A percentile compares a stretch with the other conserved stretches of the same genome.
Conservation (phyloP, 2,329 filamentous ascomycete species). For the Sordariomycetes sp. region DNA sequence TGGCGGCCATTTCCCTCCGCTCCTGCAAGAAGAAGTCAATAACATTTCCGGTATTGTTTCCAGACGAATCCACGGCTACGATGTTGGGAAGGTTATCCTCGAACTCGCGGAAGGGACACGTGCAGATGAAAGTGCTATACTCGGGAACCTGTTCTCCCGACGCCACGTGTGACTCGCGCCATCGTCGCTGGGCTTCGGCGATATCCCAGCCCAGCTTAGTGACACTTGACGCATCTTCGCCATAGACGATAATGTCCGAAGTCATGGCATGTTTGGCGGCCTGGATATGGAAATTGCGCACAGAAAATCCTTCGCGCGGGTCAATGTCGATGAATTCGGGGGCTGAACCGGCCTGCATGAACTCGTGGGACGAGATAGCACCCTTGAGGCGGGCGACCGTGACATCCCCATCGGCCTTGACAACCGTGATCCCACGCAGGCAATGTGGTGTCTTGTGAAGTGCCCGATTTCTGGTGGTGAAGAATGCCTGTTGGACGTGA, state of each 20-base stretch:
- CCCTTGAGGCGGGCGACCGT: slow-evolving; percentile 67
- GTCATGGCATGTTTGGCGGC: slow-evolving; percentile 74
- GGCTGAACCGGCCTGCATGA: slow-evolving; percentile 41
- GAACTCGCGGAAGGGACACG: slow-evolving; percentile 54
- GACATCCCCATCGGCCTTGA: slow-evolving; percentile 81
- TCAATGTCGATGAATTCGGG: slow-evolving; percentile 70
- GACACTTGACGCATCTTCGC: slow-evolving; percentile 50
- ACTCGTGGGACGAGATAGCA: slow-evolving; percentile 69
- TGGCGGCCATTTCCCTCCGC: slow-evolving; percentile 79
- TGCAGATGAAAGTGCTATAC: slow-evolving; percentile 76
- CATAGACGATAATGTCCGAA: slow-evolving; percentile 89
- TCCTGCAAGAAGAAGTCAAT: slow-evolving; percentile 88
- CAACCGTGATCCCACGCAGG: slow-evolving; percentile 67
- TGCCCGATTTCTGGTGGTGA: slow-evolving; percentile 62
- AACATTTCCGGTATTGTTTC: slow-evolving; percentile 60
- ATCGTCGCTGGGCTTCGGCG: slow-evolving; percentile 62
- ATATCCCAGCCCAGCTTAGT: slow-evolving; percentile 56
- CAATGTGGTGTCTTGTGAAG: slow-evolving; percentile 58
- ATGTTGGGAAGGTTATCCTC: slow-evolving; percentile 57
- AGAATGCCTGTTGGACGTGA: slow-evolving; percentile 79
- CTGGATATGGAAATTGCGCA: slow-evolving; percentile 96
- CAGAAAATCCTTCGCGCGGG: slow-evolving; percentile 81
- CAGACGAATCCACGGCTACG: slow-evolving; percentile 61
- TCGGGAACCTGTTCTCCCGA: slow-evolving; percentile 39
- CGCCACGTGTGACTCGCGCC: slow-evolving; percentile 52